Evolutionary conservation across 208 protist species (phyloP).

Genomic region (Angomonas deanei): DNA sequence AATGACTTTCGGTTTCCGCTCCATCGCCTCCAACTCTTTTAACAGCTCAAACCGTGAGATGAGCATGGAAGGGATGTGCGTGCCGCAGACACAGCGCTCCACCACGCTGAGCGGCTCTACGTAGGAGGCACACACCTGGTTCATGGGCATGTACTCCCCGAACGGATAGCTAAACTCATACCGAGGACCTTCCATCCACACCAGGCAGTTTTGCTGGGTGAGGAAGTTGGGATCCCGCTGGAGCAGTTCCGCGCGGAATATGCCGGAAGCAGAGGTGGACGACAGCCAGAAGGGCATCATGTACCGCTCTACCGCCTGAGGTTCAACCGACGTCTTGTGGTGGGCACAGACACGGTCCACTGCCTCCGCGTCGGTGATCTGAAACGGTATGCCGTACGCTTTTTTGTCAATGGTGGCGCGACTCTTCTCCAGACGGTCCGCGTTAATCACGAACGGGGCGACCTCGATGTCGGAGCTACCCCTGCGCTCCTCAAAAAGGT

Average conservation of each 20-base stretch:
- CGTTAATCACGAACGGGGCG: slow-evolving; percentile 58
- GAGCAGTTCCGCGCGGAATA: slow-evolving; percentile 71
- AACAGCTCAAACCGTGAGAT: slow-evolving; percentile 83
- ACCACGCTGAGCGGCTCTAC: slow-evolving; percentile 61
- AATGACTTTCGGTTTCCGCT: slow-evolving; percentile 45
- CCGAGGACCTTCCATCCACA: slow-evolving; percentile 77
- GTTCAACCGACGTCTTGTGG: slow-evolving; percentile 59
- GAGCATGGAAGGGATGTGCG: slow-evolving; percentile 86
- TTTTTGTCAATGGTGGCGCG: slow-evolving; percentile 65
- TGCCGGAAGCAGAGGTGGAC: slow-evolving; percentile 57
- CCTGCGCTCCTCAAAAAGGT: slow-evolving; percentile 57
- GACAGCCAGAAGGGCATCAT: slow-evolving; percentile 87
- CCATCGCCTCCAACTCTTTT: slow-evolving; percentile 67
- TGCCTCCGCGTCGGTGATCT: slow-evolving; percentile 58
- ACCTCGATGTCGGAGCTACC: slow-evolving; percentile 21
- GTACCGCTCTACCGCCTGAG: slow-evolving; percentile 61
- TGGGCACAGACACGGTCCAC: slow-evolving; percentile 75
- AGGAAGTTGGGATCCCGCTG: slow-evolving; percentile 72
- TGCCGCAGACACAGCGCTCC: slow-evolving; percentile 64
- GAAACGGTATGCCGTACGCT: slow-evolving; percentile 80
- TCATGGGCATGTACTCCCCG: slow-evolving; percentile 71
- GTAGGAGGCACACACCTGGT: slow-evolving; percentile 84
- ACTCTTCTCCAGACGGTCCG: slow-evolving; percentile 49
- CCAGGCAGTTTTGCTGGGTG: slow-evolving; percentile 70
- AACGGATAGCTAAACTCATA: slow-evolving; percentile 89